phyloP scores from a whole-genome alignment of 1,284 basidiomycete genomes.

The Coriolopsis trogii region DNA sequence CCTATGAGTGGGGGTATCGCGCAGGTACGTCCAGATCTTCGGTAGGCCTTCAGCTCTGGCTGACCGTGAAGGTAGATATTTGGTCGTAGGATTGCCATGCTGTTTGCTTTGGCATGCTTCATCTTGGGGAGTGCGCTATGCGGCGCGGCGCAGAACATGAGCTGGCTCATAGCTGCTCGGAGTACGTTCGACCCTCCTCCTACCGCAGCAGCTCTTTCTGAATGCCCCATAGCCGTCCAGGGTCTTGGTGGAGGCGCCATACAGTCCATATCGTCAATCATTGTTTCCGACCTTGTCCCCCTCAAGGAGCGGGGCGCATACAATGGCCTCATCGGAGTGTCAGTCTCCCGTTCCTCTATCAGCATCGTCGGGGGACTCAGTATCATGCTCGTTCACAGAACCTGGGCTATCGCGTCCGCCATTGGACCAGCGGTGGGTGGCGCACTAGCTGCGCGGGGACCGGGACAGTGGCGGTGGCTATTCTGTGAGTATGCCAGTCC shows the following conservation, averaged over 20 bases:
- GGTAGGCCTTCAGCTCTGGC: neutral
- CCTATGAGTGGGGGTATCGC: constrained; percentile 31
- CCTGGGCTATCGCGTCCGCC: constrained; percentile 10
- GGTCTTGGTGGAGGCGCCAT: constrained; percentile 53
- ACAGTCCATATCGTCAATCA: constrained; percentile 31
- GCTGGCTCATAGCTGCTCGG: constrained; percentile 46
- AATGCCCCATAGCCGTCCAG: constrained; percentile 44
- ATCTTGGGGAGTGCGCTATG: constrained; percentile 33
- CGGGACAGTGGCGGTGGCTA: constrained; percentile 28
- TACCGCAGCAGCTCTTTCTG: too few species aligned
- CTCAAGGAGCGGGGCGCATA: constrained; percentile 19
- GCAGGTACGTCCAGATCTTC: constrained; percentile 2
- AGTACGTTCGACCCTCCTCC: constrained; percentile 9
- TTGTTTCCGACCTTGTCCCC: constrained; percentile 23
- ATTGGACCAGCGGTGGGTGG: constrained; percentile 22
- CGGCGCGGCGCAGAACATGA: constrained; percentile 45
- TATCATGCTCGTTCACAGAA: neutral
- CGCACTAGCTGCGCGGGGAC: constrained; percentile 13
- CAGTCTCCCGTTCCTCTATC: neutral
- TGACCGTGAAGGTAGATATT: constrained; percentile 6
- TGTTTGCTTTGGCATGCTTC: constrained; percentile 15
- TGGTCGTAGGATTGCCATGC: constrained; percentile 17
- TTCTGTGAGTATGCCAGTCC: constrained; percentile 19
- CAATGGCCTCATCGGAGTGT: neutral
- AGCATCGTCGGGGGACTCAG: neutral